Base-by-base conservation (phyloP, 345 rosid genomes). In the Dimocarpus longan region DNA sequence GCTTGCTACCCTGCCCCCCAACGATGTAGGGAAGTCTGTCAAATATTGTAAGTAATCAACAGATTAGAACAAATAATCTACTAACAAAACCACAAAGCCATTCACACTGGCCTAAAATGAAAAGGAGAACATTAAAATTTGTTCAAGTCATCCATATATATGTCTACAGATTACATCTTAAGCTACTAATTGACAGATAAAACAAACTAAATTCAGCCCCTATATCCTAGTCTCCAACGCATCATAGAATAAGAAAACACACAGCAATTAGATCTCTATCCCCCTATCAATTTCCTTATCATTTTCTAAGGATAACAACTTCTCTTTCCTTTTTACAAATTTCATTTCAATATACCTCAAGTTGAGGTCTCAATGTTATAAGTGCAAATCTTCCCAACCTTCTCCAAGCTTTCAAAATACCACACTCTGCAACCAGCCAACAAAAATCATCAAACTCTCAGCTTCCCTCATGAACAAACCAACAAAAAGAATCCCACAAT, bases 21-120 rank as follows among this genome's bases (percentile, higher is more conserved):
- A 68, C 59, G 22, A 62, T 70, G 82, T 83, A 80, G 85, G 89
- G 88, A 86, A 86, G 85, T 85, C 88, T 75, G 85, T 81, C 79
- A 80, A 81, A 82, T 80, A 85, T 82, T 56, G 73, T 82, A 70
- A 56, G 84, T 62, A 75, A 74, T 42, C 57, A 71, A 54, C 11
- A 60, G 26, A 78, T 83, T 56, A 82, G 85, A 81, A 73, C 62
- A 63, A 70, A 77, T 37, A 79, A 57, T 8, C 57, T 67, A 44
- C 5, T 39, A n/a, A 63, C 73, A 19, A 67, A 67, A 71, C 10
- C 71, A 70, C 13, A 69, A 66, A 11, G 48, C 54, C 66, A 10
- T 56, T 16, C 54, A 73, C 22, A 42, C 24, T 13, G 52, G 11
- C 59, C 67, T 39, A 56, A 50, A 76, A 46, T 52, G 6, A 68